Conservation (phyloP, 139 green algal genomes). For the Volvox africanus region DNA sequence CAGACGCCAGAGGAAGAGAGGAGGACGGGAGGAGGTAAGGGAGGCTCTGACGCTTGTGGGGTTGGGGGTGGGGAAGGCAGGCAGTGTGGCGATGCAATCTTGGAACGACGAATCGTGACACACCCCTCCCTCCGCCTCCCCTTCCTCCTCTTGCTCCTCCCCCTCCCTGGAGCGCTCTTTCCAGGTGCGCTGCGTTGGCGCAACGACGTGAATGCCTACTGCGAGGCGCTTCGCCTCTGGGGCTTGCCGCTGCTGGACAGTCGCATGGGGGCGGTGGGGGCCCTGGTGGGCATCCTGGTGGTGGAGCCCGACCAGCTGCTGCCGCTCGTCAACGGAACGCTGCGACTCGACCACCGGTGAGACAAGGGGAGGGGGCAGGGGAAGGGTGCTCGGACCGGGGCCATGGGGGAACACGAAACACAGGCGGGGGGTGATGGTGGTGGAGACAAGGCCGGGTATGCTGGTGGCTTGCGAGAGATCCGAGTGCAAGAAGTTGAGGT, state of each 20-base stretch:
- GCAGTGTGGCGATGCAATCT: not conserved
- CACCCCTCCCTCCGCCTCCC: too few species aligned
- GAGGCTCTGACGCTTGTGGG: not conserved
- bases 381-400: too few species aligned
- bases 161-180: not conserved
- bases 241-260: slow-evolving; percentile 16
- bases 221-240: slow-evolving; percentile 9
- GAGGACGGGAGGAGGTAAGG: not conserved
- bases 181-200: slow-evolving; percentile 37
- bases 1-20: not conserved
- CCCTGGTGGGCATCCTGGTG: slow-evolving; percentile 78
- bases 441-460: too few species aligned
- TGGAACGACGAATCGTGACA: too few species aligned
- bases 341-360: slow-evolving; percentile 46
- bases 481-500: too few species aligned
- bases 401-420: too few species aligned
- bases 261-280: slow-evolving; percentile 11
- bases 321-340: slow-evolving; percentile 36
- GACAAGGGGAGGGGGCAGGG: not conserved
- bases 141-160: too few species aligned
- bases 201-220: slow-evolving; percentile 35
- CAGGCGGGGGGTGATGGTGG: too few species aligned
- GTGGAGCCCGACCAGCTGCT: slow-evolving; percentile 82
- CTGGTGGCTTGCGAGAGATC: too few species aligned
- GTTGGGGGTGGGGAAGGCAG: not conserved